Base-by-base conservation (phyloP, 1,139 yeast species). In the Geotrichum carabidarum region DNA sequence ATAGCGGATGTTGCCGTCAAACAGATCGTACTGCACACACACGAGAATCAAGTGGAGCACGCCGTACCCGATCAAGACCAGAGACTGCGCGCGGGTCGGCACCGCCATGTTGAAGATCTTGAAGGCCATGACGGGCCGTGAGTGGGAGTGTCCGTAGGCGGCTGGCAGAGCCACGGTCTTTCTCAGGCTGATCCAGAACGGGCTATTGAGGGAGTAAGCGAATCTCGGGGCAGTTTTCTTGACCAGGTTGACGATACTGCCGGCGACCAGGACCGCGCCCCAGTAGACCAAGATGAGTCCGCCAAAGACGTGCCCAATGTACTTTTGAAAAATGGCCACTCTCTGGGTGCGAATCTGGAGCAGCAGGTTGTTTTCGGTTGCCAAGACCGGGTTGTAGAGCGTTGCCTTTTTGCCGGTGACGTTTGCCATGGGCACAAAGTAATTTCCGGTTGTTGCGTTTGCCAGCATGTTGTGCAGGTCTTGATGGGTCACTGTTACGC, bases 221-320 rank as follows among this genome's bases (percentile, higher is more conserved):
- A 43, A 37, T 9, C 35, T 22, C 9, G 58, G 58, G 14, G 45
- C 43, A 8, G 47, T 30, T 9, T 22, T 31, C 14, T 55, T 44
- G 52, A 48, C 17, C 54, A 57, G 5, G 55, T 66, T 66, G 32
- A 59, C 43, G 5, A 59, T 8, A 4, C 59, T 45, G 0, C 60
- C 69, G 8, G 48, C 35, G 3, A 58, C 36, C 37, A 65, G 49
- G 4, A 67, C 51, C 1, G 60, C 22, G 7, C 51, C 61, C 63
- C 68, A 67, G 54, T 63, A 67, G 3, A 59, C 63, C 1, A 65
- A 48, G 3, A 64, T 48, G 11, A 58, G 59, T 45, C 59, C 57
- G 1, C 69, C 70, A 47, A 57, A 63, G 31, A 44, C 30, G 22
- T 36, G 12, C 8, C 44, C 50, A 5, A 34, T 8, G 41, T 47